Conservation (phyloP, 2,329 filamentous ascomycete species). For the Penicillium sp. region DNA sequence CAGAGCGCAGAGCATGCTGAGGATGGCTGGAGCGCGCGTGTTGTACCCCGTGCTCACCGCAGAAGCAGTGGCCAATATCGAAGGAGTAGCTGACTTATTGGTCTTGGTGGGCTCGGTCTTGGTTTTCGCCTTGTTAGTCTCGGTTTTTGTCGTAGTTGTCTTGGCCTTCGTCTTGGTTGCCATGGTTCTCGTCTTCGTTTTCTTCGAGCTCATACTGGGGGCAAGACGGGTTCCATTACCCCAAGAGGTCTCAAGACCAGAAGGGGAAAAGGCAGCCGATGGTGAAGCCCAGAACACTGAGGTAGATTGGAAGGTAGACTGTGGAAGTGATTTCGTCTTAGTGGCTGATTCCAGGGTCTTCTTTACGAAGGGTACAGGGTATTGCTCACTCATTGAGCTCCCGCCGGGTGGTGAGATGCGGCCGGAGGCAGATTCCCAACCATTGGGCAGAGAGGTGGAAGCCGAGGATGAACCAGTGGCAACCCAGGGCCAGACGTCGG, state of each 20-base stretch:
- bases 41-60: conserved; percentile 17
- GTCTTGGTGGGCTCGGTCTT: neutral
- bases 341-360: conserved; percentile 16
- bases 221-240: conserved; percentile 9
- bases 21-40: conserved; percentile 9
- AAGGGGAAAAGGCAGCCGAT: conserved; percentile 47
- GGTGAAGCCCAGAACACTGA: conserved; percentile 49
- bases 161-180: neutral
- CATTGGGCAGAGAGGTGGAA: conserved; percentile 62
- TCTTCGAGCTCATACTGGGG: conserved; percentile 2
- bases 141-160: neutral
- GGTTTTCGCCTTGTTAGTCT: conserved; percentile 2
- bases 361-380: conserved; percentile 23
- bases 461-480: conserved; percentile 53
- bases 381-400: conserved; percentile 63
- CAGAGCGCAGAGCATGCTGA: conserved; percentile 24
- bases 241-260: conserved; percentile 41
- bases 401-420: conserved; percentile 73
- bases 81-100: conserved; percentile 1
- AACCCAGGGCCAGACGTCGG: conserved; percentile 69
- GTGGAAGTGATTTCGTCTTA: conserved; percentile 27
- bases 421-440: conserved; percentile 74
- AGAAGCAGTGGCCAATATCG: conserved; percentile 13
- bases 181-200: neutral
- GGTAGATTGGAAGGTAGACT: conserved; percentile 56